Evolutionary conservation across 2,329 filamentous ascomycete genomes (phyloP), one percentile per base, ranked within the genome.

Genomic region (Diaporthe destruens): DNA sequence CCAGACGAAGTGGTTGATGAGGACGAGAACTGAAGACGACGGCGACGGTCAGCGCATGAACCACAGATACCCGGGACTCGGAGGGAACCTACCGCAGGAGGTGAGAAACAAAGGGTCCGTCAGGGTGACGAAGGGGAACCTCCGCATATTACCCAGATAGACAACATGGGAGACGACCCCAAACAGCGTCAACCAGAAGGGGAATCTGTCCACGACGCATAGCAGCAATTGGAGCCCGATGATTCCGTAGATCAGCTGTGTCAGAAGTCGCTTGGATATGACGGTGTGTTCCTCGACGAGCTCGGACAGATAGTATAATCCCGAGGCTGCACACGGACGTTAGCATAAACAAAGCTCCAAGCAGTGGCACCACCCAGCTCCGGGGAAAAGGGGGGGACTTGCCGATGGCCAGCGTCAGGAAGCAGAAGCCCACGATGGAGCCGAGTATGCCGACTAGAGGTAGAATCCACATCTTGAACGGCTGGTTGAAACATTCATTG

Each of bases 201-300:
- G 96, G 78, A 99, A 95, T n/a, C 91, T 87, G 86, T 99, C 96
- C 77, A 98, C 82, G 20, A 96, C 75, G 79, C 91, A 91, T 12
- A 98, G 90, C 4, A 96, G 84, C 12, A 91, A 74, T 81, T 98
- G 96, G 8, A 95, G 81, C 39, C 79, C 88, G 74, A 98, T 92
- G 76, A 98, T 90, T 75, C 84, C 85, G 84, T 98, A 98, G 78
- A 98, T 98, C 71, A 98, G 87, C 54, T 90, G 91, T 44, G 89
- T 93, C 68, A 99, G 87, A n/a, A 98, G 86, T 72, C 92, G 94
- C 81, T 97, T 97, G 16, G 95, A 93, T 75, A 97, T 84, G 14
- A 98, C 96, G 5, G 96, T 98, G 81, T 99, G 96, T 82, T 99
- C 96, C 84, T 99, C 96, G 74, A 99, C 96, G 18, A 98, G 91